Evolutionary conservation across 768 basidiomycete species (phyloP), one percentile per base, ranked within the genome.

Genomic region (Tricholoma sp.): DNA sequence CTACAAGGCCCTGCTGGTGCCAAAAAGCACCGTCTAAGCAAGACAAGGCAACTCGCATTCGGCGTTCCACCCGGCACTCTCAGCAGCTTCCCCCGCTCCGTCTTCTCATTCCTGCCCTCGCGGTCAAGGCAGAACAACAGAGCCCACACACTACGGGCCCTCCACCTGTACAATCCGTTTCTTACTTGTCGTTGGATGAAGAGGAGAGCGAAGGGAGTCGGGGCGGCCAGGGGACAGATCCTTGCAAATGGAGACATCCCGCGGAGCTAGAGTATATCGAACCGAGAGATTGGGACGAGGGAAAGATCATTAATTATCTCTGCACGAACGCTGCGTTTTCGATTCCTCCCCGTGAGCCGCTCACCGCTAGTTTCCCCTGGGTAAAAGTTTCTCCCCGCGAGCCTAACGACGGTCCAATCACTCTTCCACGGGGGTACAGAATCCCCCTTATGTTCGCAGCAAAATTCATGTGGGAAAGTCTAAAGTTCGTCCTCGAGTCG

Each of bases 391-490:
- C 69, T 37, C 61, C 62, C 5, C 22, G 50, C 0, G 52, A 51
- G 16, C 47, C 47, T 0, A 50, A 31, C 7, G 47, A 50, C 8
- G 65, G 66, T 32, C 70, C 66, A 2, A 31, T 55, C 5, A 54
- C 59, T 12, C 62, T 66, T 8, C 79, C 78, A 10, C 62, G 72
- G 6, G 71, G 65, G 9, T 80, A 80, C 59, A 68, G 79, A 1
- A 62, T 77, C 16, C 77, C 79, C 0, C 62, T 80, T 16, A 71
- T 80, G 69, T 80, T 77, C 63, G 69, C 75, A 19, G 75, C 75
- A 35, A 74, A 74, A 54, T 79, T 76, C 57, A 71, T 71, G 53
- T 80, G 77, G 77, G 73, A 74, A 57, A 72, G 70, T 11, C 59
- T 79, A 3, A 60, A 70, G 55, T 70, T 80, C 27, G 75, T 79